These are phyloP conservation scores for Lentinula sp. DNA, from an alignment of 768 basidiomycete species.

Conservation along the genomic window DNA sequence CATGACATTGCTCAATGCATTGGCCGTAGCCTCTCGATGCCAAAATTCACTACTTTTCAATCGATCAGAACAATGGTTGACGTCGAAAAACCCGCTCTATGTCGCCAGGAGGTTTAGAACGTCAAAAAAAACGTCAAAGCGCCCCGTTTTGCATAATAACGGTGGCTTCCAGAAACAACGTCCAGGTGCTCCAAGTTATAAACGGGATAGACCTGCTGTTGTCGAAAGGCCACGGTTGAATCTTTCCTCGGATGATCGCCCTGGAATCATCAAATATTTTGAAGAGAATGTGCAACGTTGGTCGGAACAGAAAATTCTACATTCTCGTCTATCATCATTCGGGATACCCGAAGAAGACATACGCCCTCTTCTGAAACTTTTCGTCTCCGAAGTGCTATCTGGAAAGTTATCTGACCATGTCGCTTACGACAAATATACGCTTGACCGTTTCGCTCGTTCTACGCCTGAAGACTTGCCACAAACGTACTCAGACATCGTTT, in stretches of 20 bases:
- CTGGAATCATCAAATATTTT: slow-evolving; percentile 27
- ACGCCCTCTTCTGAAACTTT: slow-evolving; percentile 34
- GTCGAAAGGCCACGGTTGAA: background rate
- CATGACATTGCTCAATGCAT: slow-evolving; percentile 3
- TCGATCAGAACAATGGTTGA: background rate
- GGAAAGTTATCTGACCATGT: slow-evolving; percentile 24
- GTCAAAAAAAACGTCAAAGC: background rate
- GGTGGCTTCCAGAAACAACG: background rate
- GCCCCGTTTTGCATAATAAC: background rate
- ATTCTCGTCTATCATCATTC: slow-evolving; percentile 36
- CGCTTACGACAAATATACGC: slow-evolving; percentile 26
- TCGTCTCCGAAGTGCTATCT: slow-evolving; percentile 28
- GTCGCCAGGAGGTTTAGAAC: background rate
- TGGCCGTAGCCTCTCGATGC: background rate
- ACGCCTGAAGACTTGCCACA: slow-evolving; percentile 17
- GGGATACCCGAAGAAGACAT: slow-evolving; percentile 39
- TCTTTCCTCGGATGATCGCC: slow-evolving; percentile 5
- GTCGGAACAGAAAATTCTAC: slow-evolving; percentile 25
- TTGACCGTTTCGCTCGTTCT: slow-evolving; percentile 37
- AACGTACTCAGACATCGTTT: slow-evolving; percentile 38
- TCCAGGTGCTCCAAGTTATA: background rate
- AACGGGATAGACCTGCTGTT: background rate
- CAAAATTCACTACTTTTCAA: background rate
- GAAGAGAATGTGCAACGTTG: slow-evolving; percentile 30
- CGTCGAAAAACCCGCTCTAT: background rate